These are phyloP conservation scores for Lepidium didymum DNA, from an alignment of 345 rosid genomes.

Conservation along the genomic window DNA sequence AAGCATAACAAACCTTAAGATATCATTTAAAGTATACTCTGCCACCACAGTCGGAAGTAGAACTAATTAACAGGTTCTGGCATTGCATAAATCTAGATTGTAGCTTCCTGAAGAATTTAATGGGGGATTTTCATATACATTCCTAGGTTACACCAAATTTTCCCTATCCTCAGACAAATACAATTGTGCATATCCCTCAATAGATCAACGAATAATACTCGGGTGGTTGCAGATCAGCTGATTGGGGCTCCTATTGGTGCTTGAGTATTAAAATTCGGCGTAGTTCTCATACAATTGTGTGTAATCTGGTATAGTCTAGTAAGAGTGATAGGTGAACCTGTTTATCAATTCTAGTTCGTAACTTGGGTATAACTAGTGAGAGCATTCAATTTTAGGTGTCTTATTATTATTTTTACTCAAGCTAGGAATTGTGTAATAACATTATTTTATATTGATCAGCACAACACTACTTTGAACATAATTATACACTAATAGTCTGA, in stretches of 20 bases:
- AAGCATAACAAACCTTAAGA: background rate
- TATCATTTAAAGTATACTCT: background rate
- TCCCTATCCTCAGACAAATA: background rate
- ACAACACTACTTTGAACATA: conserved; percentile 4
- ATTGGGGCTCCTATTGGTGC: background rate
- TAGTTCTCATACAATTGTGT: background rate
- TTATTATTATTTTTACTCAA: background rate
- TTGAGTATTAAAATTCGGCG: background rate
- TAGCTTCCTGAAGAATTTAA: background rate
- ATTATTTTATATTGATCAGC: background rate
- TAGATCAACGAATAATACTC: background rate
- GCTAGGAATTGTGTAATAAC: background rate
- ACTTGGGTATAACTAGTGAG: background rate
- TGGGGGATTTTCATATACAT: background rate
- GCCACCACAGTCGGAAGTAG: conserved; percentile 3
- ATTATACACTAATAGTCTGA: background rate
- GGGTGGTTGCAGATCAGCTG: background rate
- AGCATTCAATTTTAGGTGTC: background rate
- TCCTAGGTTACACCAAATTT: background rate
- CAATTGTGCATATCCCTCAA: background rate
- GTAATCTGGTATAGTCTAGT: conserved; percentile 2
- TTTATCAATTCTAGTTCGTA: background rate
- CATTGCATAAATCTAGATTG: background rate
- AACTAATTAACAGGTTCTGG: conserved; percentile 3
- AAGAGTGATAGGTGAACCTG: background rate